Conservation (phyloP, 2,329 filamentous ascomycete genomes). For the Botrytis fragariae region DNA sequence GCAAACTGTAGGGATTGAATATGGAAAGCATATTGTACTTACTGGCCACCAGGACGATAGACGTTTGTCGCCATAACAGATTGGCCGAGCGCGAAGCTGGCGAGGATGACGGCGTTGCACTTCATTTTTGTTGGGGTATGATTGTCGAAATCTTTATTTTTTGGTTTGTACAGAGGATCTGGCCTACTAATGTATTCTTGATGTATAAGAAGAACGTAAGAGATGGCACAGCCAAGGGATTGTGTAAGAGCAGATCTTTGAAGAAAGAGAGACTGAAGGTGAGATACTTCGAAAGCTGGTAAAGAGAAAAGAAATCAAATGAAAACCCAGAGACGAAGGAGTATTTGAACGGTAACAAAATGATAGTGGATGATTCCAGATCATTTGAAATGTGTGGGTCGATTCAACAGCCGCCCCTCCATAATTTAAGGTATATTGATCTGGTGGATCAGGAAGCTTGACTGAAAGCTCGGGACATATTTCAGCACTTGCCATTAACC, state of each 20-base stretch:
- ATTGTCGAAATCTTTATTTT: neutral
- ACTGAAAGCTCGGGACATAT: constrained; percentile 2
- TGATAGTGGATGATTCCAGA: constrained; percentile 15
- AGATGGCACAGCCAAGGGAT: constrained; percentile 19
- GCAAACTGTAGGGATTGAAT: neutral
- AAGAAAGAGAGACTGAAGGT: constrained; percentile 19
- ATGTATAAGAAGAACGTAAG: constrained; percentile 5
- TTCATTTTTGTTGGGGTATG: constrained; percentile 14
- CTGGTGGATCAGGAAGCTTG: constrained; percentile 14
- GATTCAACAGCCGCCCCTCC: constrained; percentile 6
- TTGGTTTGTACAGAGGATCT: constrained; percentile 6
- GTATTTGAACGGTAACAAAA: constrained; percentile 14
- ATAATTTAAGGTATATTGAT: constrained; percentile 19
- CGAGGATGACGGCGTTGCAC: constrained; percentile 17
- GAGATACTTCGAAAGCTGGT: constrained; percentile 18
- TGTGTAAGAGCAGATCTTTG: constrained; percentile 7
- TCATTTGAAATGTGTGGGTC: constrained; percentile 6
- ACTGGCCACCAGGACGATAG: constrained; percentile 15
- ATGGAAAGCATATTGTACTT: neutral
- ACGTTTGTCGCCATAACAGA: constrained; percentile 18
- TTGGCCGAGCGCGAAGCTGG: constrained; percentile 19
- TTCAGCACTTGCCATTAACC: neutral
- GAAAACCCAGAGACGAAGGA: neutral
- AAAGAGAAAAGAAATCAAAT: neutral
- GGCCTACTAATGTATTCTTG: constrained; percentile 14